These are phyloP conservation scores for Rhodotorula kratochvilovae DNA, from an alignment of 768 basidiomycete species.

Conservation along the genomic window DNA sequence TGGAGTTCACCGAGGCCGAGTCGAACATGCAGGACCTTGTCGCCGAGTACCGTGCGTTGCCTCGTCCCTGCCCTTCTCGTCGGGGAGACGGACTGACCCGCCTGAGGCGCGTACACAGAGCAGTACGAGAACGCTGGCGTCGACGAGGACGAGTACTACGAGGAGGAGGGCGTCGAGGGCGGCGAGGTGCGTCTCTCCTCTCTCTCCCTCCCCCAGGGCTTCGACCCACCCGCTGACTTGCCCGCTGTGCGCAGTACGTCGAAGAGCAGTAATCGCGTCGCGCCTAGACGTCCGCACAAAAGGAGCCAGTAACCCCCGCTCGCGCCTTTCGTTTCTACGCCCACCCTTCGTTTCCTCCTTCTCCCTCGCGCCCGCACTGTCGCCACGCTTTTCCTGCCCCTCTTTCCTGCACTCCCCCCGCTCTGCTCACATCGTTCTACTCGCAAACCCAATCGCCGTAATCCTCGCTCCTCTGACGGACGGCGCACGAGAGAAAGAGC, in stretches of 20 bases:
- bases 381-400: neutral
- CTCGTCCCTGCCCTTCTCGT: neutral
- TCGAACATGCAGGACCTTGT: slow-evolving; percentile 69
- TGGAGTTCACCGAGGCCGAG: slow-evolving; percentile 98
- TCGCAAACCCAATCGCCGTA: neutral
- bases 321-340: slow-evolving; percentile 55
- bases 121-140: slow-evolving; percentile 48
- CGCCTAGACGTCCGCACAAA: too few relatives aligned
- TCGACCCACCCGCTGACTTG: neutral
- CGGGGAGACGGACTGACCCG: too few relatives aligned
- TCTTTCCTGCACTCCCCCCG: neutral
- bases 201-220: neutral
- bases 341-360: neutral
- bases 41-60: slow-evolving; percentile 27
- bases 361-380: neutral
- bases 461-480: neutral
- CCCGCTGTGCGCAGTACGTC: neutral
- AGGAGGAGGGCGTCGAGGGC: slow-evolving; percentile 22
- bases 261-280: neutral
- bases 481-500: too few relatives aligned
- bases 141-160: slow-evolving; percentile 38
- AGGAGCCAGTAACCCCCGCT: neutral
- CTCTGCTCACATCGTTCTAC: too few relatives aligned
- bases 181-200: slow-evolving; percentile 22
- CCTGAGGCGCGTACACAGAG: slow-evolving; percentile 45